Evolutionary conservation across 73 alveolate species (phyloP).

Genomic region (Tetrahymena malaccensis): DNA sequence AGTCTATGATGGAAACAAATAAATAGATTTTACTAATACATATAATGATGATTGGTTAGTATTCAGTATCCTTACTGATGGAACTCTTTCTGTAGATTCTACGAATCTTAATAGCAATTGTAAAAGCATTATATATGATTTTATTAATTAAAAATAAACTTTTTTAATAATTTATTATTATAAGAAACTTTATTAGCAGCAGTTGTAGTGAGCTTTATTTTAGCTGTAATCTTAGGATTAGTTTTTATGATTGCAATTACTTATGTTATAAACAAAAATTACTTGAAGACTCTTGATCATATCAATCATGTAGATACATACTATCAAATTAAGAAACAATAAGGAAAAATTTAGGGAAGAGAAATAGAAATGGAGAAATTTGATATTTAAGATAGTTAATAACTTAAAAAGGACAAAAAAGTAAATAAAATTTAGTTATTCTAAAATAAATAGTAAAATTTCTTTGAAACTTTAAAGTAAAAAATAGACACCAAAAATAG

Average conservation of each 20-base stretch:
- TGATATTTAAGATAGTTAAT: not conserved
- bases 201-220: not conserved
- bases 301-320: not conserved
- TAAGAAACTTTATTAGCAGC: not conserved
- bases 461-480: too few species aligned
- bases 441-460: too few species aligned
- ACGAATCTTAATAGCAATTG: not conserved
- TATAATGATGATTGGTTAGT: slow-evolving; percentile 16
- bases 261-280: not conserved
- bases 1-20: not conserved
- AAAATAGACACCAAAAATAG: not conserved
- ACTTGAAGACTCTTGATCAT: not conserved
- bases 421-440: not conserved
- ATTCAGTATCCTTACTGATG: not conserved
- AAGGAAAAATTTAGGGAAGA: not conserved
- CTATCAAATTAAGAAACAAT: not conserved
- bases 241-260: not conserved
- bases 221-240: not conserved
- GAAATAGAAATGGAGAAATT: not conserved
- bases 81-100: not conserved
- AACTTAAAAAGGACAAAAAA: not conserved
- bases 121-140: not conserved
- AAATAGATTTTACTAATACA: not conserved
- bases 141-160: not conserved
- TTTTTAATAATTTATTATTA: not conserved